Conservation (phyloP, 2,329 filamentous ascomycete genomes). For the Beauveria medogensis region DNA sequence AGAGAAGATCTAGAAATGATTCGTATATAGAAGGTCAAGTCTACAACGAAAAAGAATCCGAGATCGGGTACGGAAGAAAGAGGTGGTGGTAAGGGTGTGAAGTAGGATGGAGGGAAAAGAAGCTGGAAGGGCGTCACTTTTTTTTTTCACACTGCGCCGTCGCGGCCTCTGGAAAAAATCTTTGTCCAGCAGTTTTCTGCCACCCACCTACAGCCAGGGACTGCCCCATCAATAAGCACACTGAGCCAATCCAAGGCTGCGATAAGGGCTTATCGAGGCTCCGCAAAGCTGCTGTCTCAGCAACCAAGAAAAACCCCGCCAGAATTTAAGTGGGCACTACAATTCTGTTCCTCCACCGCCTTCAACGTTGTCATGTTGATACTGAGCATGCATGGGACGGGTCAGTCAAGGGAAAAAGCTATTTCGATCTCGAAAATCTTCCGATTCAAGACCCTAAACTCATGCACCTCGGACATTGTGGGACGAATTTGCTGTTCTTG, state of each 20-base stretch:
- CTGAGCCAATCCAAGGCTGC: neutral
- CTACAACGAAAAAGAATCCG: neutral
- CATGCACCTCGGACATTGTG: neutral
- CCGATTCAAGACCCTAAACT: neutral
- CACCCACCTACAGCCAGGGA: neutral
- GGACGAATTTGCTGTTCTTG: too few species aligned
- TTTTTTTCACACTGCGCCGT: constrained; percentile 5
- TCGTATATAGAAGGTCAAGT: neutral
- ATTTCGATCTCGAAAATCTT: neutral
- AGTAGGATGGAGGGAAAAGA: constrained; percentile 6
- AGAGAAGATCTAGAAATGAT: neutral
- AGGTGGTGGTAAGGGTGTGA: neutral
- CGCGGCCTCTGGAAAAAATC: constrained; percentile 4
- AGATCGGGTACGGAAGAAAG: neutral
- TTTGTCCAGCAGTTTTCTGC: constrained; percentile 10
- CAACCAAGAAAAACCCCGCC: constrained; percentile 9
- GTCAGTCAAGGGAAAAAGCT: neutral
- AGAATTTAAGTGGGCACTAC: neutral
- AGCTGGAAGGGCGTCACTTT: constrained; percentile 6
- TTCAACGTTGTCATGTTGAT: neutral
- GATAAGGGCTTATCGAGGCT: constrained; percentile 7
- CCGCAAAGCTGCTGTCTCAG: constrained; percentile 10
- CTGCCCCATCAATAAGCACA: neutral
- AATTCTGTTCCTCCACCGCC: neutral
- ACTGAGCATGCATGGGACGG: neutral